A percentile compares a stretch with the other conserved stretches of the same genome.
Conservation (phyloP, 1,139 yeast species). For the Kodamaea fungicola region DNA sequence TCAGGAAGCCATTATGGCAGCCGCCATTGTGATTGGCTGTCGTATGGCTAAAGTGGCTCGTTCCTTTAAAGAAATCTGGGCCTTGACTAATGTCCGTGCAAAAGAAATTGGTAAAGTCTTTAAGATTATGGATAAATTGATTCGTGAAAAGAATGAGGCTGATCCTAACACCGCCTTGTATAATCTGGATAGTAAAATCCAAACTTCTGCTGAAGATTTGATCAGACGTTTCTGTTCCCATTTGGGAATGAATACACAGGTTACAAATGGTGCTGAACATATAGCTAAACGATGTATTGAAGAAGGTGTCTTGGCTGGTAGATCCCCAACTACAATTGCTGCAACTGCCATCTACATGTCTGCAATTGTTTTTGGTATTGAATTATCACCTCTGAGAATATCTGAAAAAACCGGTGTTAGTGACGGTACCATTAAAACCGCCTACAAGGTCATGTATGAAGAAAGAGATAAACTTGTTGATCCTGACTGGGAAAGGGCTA, state of each 20-base stretch:
- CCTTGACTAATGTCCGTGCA: conserved; percentile 88
- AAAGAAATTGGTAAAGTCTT: conserved; percentile 91
- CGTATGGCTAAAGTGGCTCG: conserved; percentile 93
- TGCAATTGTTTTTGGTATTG: conserved; percentile 73
- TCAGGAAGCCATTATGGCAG: conserved; percentile 94
- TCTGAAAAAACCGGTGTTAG: conserved; percentile 97
- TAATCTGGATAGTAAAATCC: conserved; percentile 63
- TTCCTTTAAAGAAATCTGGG: conserved; percentile 94
- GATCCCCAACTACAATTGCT: conserved; percentile 96
- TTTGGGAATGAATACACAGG: conserved; percentile 78
- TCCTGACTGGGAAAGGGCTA: conserved; percentile 55
- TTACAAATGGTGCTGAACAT: conserved; percentile 90
- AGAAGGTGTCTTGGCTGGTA: conserved; percentile 91
- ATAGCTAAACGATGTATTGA: conserved; percentile 88
- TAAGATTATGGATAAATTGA: conserved; percentile 73
- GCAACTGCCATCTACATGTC: conserved; percentile 97
- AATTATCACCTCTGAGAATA: conserved; percentile 69
- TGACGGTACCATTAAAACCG: conserved; percentile 94
- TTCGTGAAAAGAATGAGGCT: conserved; percentile 60
- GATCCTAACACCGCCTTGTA: conserved; percentile 39
- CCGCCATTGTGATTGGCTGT: conserved; percentile 92
- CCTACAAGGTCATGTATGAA: conserved; percentile 79
- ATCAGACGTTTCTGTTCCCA: conserved; percentile 96
- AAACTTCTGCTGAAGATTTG: conserved; percentile 90
- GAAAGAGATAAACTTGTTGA: conserved; percentile 72